Base-by-base conservation (phyloP, 2,329 filamentous ascomycete genomes). In the Geosmithia morbida region DNA sequence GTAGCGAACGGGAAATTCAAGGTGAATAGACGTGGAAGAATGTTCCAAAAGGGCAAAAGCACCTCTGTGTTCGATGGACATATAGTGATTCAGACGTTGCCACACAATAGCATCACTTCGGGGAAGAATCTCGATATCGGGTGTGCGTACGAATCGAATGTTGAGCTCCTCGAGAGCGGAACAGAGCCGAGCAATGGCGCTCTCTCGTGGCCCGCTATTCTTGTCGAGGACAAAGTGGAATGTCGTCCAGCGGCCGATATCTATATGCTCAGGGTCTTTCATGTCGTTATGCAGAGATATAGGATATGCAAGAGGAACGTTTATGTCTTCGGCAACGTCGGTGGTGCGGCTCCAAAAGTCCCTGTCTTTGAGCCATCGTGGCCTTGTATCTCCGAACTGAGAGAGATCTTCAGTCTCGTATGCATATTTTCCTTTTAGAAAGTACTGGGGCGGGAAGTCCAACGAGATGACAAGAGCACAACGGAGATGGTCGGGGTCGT, bases 121-220 rank as follows among this genome's bases (percentile, higher is more conserved):
- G 2, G 57, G 56, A 16, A 58, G 57, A 22, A 70, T 57, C 1
- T 55, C 55, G 48, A 85, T 75, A 1, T 61, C 54, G 8, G 63
- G 39, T 33, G 56, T 18, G 61, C 56, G 33, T 30, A 69, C 57
- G 16, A 82, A 64, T 0, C 65, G 57, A 45, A 95, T 70, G 50
- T 94, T 94, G 64, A 84, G 84, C 52, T 94, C 85, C 11, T 69
- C 66, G 1, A 96, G 67, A 1, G 75, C 75, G 8, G 65, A 58
- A 3, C 69, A 64, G 18, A 84, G 65, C 1, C 2, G 54, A 50
- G 1, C 56, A 51, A 1, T 60, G 48, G 7, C 60, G 52, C 10
- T 57, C 52, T 1, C 58, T 49, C 1, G 54, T 44, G 2, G 22
- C 22, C 22, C 22, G 22, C 22, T 26, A 26, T 49, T 53, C 2